Evolutionary conservation across 2,329 filamentous ascomycete species (phyloP).

Genomic region (Volutella citrinella): DNA sequence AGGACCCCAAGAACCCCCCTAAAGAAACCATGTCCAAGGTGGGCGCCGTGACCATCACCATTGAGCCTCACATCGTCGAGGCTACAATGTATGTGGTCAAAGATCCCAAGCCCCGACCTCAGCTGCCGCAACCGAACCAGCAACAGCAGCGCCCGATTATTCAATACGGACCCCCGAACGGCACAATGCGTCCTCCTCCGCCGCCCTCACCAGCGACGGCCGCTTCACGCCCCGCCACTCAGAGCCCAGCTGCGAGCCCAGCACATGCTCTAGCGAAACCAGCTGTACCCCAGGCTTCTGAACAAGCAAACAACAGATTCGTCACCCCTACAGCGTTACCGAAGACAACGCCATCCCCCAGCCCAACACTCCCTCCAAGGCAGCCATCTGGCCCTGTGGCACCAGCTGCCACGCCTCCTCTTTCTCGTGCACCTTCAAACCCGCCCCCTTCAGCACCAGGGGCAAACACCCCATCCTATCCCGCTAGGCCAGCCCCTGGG

Average conservation of each 20-base stretch:
- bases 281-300: conserved; percentile 1
- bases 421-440: conserved; percentile 20
- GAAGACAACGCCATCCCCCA: conserved; percentile 14
- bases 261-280: no score
- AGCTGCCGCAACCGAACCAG: conserved; percentile 26
- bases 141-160: conserved; percentile 50
- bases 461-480: conserved; percentile 12
- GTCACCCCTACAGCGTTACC: conserved; percentile 14
- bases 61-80: conserved; percentile 78
- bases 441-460: conserved; percentile 10
- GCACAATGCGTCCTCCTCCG: conserved; percentile 55
- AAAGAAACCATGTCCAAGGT: conserved; percentile 72
- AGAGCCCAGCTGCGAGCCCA: conserved; percentile 11
- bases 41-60: conserved; percentile 69
- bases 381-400: conserved; percentile 12
- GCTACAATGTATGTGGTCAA: conserved; percentile 72
- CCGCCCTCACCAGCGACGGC: conserved; percentile 30
- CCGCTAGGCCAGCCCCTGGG: conserved; percentile 17
- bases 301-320: conserved; percentile 12
- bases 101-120: conserved; percentile 51
- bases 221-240: conserved; percentile 14
- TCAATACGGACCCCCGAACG: conserved; percentile 64
- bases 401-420: conserved; percentile 17
- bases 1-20: conserved; percentile 64
- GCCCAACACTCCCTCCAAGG: conserved; percentile 17